phyloP scores from a whole-genome alignment of 768 basidiomycete genomes.

The Pleurotus sapidus region DNA sequence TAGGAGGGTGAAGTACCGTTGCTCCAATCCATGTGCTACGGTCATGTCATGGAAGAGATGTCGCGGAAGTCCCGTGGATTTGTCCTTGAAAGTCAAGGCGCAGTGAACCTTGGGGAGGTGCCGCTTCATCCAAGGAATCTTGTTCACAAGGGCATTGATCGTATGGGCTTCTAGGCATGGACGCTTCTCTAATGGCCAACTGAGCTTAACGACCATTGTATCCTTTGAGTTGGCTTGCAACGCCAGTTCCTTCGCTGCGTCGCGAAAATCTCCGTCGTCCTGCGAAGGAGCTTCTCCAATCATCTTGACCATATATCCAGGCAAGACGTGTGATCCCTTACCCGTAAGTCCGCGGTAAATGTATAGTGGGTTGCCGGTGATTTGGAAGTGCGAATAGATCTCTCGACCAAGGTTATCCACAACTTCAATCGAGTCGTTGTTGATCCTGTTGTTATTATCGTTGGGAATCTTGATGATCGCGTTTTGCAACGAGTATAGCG shows the following conservation, averaged over 20 bases:
- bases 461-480: no score
- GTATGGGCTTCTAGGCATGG: conserved; percentile 7
- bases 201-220: conserved; percentile 9
- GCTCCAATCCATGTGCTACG: conserved; percentile 3
- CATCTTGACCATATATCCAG: not conserved
- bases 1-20: conserved; percentile 15
- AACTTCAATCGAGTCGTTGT: no score
- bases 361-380: conserved; percentile 1
- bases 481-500: no score
- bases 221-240: not conserved
- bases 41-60: not conserved
- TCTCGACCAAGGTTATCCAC: no score
- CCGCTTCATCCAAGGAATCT: conserved; percentile 9
- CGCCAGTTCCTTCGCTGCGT: no score
- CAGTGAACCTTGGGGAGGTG: conserved; percentile 13
- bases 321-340: conserved; percentile 16
- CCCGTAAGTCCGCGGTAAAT: conserved; percentile 12
- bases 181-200: conserved; percentile 14
- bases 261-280: not conserved
- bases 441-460: no score
- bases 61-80: conserved; percentile 13
- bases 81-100: not conserved
- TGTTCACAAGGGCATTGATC: conserved; percentile 5
- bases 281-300: not conserved
- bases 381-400: no score